Conservation (phyloP, 495 filamentous ascomycete species). For the Penicillium cataractarum region DNA sequence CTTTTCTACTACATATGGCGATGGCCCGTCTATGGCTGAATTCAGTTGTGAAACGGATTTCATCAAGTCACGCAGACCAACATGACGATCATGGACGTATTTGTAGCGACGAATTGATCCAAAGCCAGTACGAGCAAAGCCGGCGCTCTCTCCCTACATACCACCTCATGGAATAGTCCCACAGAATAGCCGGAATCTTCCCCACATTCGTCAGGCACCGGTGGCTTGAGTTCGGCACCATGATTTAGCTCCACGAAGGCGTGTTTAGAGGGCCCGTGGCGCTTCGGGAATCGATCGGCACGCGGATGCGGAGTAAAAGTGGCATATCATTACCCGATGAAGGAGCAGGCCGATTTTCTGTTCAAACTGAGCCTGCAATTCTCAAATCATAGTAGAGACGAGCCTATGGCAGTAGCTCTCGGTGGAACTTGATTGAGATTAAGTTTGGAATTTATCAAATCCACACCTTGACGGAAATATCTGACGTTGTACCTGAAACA, state of each 20-base stretch:
- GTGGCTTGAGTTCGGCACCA: constrained; percentile 12
- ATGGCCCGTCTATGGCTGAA: neutral
- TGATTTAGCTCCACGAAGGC: neutral
- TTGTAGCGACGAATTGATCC: neutral
- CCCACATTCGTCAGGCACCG: constrained; percentile 17
- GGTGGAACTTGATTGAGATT: neutral
- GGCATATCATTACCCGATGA: neutral
- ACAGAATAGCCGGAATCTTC: too few species aligned
- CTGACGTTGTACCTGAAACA: constrained; percentile 15
- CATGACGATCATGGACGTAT: neutral
- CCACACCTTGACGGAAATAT: neutral
- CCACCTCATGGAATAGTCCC: too few species aligned
- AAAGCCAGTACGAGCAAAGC: too few species aligned
- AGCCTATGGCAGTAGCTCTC: neutral
- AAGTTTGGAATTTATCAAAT: neutral
- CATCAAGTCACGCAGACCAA: neutral
- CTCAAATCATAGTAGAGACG: neutral
- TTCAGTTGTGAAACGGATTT: constrained; percentile 13
- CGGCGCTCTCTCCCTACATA: too few species aligned
- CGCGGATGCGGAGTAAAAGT: neutral
- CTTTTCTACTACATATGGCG: neutral
- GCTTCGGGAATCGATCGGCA: constrained; percentile 31
- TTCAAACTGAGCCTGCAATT: neutral
- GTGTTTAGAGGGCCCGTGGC: constrained; percentile 16
- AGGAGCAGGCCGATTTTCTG: neutral